A percentile compares a stretch with the other conserved stretches of the same genome.
These are phyloP conservation scores for Apiospora rasikravindrae DNA, from an alignment of 2,329 filamentous ascomycete genomes.

Conservation along the genomic window DNA sequence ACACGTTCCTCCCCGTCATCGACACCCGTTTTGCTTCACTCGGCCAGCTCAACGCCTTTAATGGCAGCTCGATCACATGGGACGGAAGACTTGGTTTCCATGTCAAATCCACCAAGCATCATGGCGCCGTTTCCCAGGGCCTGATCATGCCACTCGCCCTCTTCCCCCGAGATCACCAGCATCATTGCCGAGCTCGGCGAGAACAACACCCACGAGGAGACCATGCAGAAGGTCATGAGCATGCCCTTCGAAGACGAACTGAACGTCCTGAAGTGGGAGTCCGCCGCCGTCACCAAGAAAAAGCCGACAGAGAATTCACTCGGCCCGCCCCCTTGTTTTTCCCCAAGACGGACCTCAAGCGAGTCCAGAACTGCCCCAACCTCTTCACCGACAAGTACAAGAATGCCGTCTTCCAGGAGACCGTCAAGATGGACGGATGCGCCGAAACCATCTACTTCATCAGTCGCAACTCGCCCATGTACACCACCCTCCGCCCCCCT, in stretches of 20 bases:
- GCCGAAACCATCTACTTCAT: conserved; percentile 46
- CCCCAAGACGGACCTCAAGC: conserved; percentile 29
- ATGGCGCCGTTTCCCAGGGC: conserved; percentile 36
- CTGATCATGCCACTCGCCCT: conserved; percentile 30
- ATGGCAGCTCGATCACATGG: conserved; percentile 5
- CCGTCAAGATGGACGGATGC: conserved; percentile 45
- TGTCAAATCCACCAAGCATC: conserved; percentile 28
- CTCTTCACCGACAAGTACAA: conserved; percentile 26
- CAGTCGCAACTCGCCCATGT: conserved; percentile 28
- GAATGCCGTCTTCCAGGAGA: conserved; percentile 40
- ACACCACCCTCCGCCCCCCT: conserved; percentile 26
- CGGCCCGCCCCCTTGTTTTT: conserved; percentile 32
- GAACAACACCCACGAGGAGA: conserved; percentile 25
- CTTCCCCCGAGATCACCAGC: conserved; percentile 30
- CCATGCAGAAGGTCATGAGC: conserved; percentile 23
- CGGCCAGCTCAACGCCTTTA: not conserved
- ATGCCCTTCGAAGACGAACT: conserved; percentile 33
- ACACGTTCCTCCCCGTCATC: conserved; percentile 36
- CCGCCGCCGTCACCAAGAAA: not conserved
- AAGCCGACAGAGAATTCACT: conserved; percentile 13
- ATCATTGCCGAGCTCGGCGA: conserved; percentile 28
- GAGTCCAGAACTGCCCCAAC: conserved; percentile 32
- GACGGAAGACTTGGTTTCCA: conserved; percentile 30
- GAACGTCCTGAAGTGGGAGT: conserved; percentile 36
- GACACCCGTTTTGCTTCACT: conserved; percentile 30